phyloP scores from a whole-genome alignment of 768 basidiomycete species.

The Boletus sp. region DNA sequence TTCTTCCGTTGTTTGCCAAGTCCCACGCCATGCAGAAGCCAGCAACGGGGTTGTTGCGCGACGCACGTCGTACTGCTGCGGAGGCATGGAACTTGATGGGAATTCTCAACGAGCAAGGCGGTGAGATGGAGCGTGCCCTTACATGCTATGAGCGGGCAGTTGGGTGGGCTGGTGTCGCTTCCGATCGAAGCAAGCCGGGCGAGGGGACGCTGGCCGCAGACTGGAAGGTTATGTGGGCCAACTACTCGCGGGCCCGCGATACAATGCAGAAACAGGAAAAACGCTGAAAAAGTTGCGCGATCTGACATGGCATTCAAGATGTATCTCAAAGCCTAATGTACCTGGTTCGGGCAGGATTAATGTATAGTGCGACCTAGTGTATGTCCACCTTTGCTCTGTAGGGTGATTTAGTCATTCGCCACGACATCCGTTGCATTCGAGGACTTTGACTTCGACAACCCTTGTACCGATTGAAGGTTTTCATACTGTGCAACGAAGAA shows the following conservation, averaged over 20 bases:
- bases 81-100: constrained; percentile 78
- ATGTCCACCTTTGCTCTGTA: background rate
- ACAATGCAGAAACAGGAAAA: constrained; percentile 13
- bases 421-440: background rate
- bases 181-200: constrained; percentile 41
- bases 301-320: background rate
- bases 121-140: constrained; percentile 42
- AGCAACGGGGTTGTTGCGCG: constrained; percentile 59
- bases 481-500: background rate
- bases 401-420: background rate
- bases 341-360: background rate
- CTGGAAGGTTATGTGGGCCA: constrained; percentile 60
- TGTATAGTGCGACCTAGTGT: background rate
- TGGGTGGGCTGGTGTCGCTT: constrained; percentile 57
- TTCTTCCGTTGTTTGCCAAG: constrained; percentile 44
- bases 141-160: constrained; percentile 69
- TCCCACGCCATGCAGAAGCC: constrained; percentile 53
- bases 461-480: background rate
- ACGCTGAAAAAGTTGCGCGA: background rate
- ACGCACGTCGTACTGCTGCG: constrained; percentile 67
- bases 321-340: background rate
- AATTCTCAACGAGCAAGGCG: constrained; percentile 51
- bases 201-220: constrained; percentile 58
- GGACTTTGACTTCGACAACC: background rate
- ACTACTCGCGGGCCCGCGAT: constrained; percentile 52